Base-by-base conservation (phyloP, 1,139 yeast species). In the Protomyces lactucae-debilis region DNA sequence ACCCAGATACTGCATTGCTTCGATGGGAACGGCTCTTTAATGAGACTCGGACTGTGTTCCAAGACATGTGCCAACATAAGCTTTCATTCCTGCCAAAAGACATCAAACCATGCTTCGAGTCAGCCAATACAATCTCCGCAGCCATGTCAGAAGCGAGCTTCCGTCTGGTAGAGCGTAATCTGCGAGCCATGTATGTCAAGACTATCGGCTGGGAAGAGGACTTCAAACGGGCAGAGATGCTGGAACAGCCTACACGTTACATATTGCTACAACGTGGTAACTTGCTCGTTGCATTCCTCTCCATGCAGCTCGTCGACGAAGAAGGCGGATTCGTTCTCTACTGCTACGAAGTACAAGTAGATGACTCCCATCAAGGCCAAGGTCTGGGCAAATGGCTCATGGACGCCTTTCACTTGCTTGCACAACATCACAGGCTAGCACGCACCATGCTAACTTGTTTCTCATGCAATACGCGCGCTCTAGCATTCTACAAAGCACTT, bases 361-460 rank as follows among this genome's bases (percentile, higher is more conserved):
- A 57, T 14, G 25, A 21, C 14, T 14, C 32, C 6, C 36, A 61
- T 8, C 67, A 64, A 3, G 55, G 66, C 8, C 57, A 36, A 10
- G 68, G 69, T 1, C 55, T 69, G 8, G 71, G 71, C 23, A 18
- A 36, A 12, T 14, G 37, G 8, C 53, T 69, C 46, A 56, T 69
- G 32, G 54, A 52, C 3, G 54, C 55, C 32, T 57, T 69, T 35
- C 70, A 68, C 36, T n/a, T 21, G 14, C 28, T 65, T 4, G 69
- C 66, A 3, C 23, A 21, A 18, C 28, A 21, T 2, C 9, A 39
- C 6, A 61, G 65, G 0, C 23, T 67, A 32, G 60, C 61, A 16
- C 65, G 55, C 28, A 46, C 60, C 32, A 69, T 69, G 71, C 61
- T 69, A 25, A 69, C 71, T 18, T 71, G 69, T 35, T 69, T 69